Base-by-base conservation (phyloP, 257 asterid genomes). In the Plectranthus barbatus region DNA sequence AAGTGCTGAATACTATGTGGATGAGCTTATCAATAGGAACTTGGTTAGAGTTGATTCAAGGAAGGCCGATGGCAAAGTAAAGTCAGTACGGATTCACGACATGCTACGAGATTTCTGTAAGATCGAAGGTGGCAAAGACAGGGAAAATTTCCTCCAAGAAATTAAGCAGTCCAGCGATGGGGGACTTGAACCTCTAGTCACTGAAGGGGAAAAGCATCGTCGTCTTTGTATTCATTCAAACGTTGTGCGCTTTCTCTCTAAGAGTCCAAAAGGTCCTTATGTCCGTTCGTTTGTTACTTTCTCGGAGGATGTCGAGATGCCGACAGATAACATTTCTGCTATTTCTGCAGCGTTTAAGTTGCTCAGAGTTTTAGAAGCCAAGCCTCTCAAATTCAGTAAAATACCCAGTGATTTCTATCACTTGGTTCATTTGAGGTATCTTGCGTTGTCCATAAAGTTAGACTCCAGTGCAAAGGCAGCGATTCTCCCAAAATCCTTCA, bases 351-450 rank as follows among this genome's bases (percentile, higher is more conserved):
- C 66, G 5, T 79, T 79, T 57, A 69, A 74, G 12, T 44, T 72
- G 44, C 71, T 79, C 20, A 59, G 84, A 68, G 84, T 79, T 15
- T 61, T 80, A n/a, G 85, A 80, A 57, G 68, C 66, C 0, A 68
- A 59, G 33, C 75, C 77, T 23, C 72, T 76, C 47, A 73, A 47
- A 11, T 67, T 71, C 69, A 14, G 8, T 10, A 72, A 58, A 18
- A 60, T 73, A 54, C 68, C 77, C 0, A 18, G 51, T 29, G 72
- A 76, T 9, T 47, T 76, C 15, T 63, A 34, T 26, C 76, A 56
- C 1, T 51, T 79, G 18, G 52, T 70, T 58, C 79, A 76, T 37
- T 46, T 79, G 68, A 79, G 77, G 67, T 75, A 75, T 59, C 67
- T 77, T 9, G 64, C 79, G 2, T 0, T 76, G 9, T 67, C 77